Evolutionary conservation across 352 stramenopile genomes (phyloP), one percentile per base, ranked within the genome.

Genomic region (Phytophthora ramorum): DNA sequence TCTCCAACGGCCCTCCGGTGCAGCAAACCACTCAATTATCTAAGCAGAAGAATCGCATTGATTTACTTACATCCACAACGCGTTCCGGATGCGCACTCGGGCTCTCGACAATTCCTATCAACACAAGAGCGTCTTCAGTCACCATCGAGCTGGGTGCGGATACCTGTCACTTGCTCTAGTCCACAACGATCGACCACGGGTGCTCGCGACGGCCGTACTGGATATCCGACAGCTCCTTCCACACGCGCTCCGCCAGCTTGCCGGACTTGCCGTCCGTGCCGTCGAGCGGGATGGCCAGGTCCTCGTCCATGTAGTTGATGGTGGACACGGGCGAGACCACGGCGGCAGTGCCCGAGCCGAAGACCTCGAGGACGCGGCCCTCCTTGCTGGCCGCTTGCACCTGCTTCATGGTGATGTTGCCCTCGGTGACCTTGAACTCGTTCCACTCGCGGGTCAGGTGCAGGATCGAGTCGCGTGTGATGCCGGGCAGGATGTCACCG

Each of bases 401-500:
- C 76, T 99, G 91, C 57, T 89, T 81, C 91, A 99, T 98, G 40
- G 80, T 98, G 46, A 98, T 89, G 65, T 93, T 92, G 37, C 83
- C 79, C 78, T 99, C 97, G 6, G 80, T 88, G 26, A 99, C 97
- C 58, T 98, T 96, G 74, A 97, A 97, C 63, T 97, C 90, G 58
- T 89, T 85, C 95, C 95, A 99, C 58, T 85, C 78, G 47, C 84
- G 79, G 7, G 93, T 83, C 17, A 99, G 78, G 45, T 97, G 81
- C 52, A 99, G 72, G 64, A 99, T 98, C 50, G 91, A 98, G 68
- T 98, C 85, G 41, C 97, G 83, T 8, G 97, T 99, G 28, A 99
- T 97, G 28, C 97, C 97, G 5, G 97, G 96, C 13, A 99, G 79
- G 60, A 99, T 99, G 72, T 99, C 96, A 13, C 97, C 97, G 40